Evolutionary conservation across 169 alveolate genomes (phyloP), one percentile per base, ranked within the genome.

Genomic region (Eimeria nieschulzi): DNA sequence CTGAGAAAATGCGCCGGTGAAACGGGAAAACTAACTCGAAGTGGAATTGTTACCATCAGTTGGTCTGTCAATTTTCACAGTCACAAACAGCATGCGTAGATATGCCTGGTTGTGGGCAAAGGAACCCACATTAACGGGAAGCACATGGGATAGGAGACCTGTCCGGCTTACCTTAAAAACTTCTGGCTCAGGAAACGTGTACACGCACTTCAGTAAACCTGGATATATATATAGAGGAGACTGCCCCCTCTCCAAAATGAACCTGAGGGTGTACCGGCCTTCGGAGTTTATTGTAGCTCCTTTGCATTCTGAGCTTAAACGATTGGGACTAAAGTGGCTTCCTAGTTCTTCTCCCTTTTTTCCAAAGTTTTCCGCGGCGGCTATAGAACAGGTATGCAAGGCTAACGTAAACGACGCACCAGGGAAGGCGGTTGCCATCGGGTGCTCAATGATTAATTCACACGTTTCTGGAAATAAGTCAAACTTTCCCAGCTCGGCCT

Each of bases 401-500:
- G 71, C 76, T 23, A 59, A 10, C 59, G 75, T 63, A 82, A 82
- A 82, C 39, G 33, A 73, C 12, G 78, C 90, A 25, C 63, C 90
- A 13, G 90, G 90, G 78, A 82, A 82, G 61, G 90, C 90, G 25
- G 90, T 23, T 33, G 78, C 90, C 75, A 82, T 63, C 33, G 90
- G 78, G 46, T 82, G 90, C 59, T 82, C 90, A 17, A 82, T 15
- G 15, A 17, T 63, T 78, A 82, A 51, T 82, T 82, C 90, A 46
- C 90, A 9, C 64, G 75, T 82, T 63, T 82, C 90, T 33, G 90
- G 53, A 17, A 63, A 33, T 26, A 63, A 82, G 17, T 82, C 90
- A 25, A 82, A 33, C 5, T 63, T 82, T 21, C 90, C 90, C n/a
- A 82, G 63, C 25, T 82, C 90, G n/a, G 78, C 71, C 2, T 19